Conservation (phyloP, 2,329 filamentous ascomycete genomes). For the Xylaria digitata region DNA sequence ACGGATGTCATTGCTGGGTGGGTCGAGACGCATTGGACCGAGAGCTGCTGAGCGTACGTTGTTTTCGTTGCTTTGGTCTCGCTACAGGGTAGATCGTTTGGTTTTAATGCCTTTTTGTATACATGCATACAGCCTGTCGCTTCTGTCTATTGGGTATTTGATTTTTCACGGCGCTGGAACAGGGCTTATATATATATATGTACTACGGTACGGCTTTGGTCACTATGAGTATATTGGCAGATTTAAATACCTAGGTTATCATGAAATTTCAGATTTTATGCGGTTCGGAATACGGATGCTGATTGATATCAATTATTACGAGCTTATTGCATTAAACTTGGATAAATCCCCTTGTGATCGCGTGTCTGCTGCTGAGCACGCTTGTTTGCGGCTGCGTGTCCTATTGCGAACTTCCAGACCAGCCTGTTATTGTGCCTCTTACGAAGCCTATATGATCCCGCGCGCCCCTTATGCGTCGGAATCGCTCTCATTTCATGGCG, state of each 20-base stretch:
- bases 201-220: neutral
- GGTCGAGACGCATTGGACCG: conserved; percentile 69
- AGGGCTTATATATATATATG: neutral
- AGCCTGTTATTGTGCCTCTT: neutral
- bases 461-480: neutral
- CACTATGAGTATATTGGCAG: neutral
- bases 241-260: neutral
- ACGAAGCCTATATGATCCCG: too few species aligned
- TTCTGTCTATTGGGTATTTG: neutral
- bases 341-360: neutral
- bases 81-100: neutral
- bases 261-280: neutral
- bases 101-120: too few species aligned
- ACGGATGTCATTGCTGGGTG: conserved; percentile 67
- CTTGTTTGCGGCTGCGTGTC: neutral
- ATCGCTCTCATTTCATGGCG: too few species aligned
- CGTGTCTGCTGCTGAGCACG: neutral
- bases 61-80: neutral
- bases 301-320: neutral
- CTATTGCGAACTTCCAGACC: neutral
- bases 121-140: neutral
- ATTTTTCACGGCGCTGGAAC: neutral
- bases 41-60: conserved; percentile 52
- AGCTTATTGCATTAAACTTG: neutral
- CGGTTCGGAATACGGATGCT: neutral